Percentiles rank a stretch among this genome's conserved stretches.
phyloP scores from a whole-genome alignment of 2,329 filamentous ascomycete species.

The Penicillium digitatum region DNA sequence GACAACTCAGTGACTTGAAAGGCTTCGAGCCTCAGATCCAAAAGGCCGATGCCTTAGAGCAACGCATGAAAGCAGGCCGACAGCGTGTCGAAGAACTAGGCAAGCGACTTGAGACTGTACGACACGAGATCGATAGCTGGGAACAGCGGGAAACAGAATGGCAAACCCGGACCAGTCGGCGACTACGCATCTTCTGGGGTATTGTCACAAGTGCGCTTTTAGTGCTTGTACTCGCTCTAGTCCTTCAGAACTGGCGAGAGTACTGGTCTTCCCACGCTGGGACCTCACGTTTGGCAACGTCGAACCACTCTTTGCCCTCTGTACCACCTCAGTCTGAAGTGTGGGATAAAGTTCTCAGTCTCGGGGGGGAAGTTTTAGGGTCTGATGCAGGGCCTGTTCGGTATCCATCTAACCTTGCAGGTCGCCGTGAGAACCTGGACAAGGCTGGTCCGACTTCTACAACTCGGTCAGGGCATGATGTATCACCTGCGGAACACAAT shows the following conservation, averaged over 20 bases:
- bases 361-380: background rate
- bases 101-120: slow-evolving; percentile 38
- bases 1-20: slow-evolving; percentile 37
- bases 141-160: slow-evolving; percentile 43
- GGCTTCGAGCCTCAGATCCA: slow-evolving; percentile 38
- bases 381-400: slow-evolving; percentile 4
- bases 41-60: slow-evolving; percentile 37
- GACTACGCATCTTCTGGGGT: slow-evolving; percentile 40
- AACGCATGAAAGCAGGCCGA: slow-evolving; percentile 38
- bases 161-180: slow-evolving; percentile 38
- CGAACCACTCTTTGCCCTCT: slow-evolving; percentile 15
- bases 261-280: slow-evolving; percentile 1
- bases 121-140: slow-evolving; percentile 41
- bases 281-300: slow-evolving; percentile 6
- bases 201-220: slow-evolving; percentile 26
- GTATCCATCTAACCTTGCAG: slow-evolving; percentile 22
- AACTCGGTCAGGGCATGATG: background rate
- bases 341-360: slow-evolving; percentile 5
- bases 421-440: slow-evolving; percentile 17
- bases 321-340: slow-evolving; percentile 2
- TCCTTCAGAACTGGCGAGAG: slow-evolving; percentile 26
- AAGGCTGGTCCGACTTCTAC: slow-evolving; percentile 6
- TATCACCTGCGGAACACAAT: slow-evolving; percentile 20
- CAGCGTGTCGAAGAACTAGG: slow-evolving; percentile 36
- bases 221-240: slow-evolving; percentile 29